These are phyloP conservation scores for Venturia asperata DNA, from an alignment of 2,329 filamentous ascomycete species.

Conservation along the genomic window DNA sequence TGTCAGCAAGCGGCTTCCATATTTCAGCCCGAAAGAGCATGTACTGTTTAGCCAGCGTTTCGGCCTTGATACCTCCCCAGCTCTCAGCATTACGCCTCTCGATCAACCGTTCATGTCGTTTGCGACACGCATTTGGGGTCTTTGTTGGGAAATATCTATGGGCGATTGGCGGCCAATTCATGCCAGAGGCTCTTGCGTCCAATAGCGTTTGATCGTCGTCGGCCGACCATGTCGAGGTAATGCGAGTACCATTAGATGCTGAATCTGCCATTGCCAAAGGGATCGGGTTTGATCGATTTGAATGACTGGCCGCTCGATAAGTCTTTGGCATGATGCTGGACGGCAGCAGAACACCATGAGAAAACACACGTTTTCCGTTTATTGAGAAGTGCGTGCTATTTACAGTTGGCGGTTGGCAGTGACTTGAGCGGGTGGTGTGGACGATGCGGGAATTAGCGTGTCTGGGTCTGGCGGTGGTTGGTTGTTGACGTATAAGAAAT, in stretches of 20 bases:
- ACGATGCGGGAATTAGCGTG: neutral
- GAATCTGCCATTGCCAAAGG: neutral
- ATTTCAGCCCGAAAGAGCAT: conserved; percentile 73
- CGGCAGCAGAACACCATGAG: neutral
- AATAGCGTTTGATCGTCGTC: conserved; percentile 70
- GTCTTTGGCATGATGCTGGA: neutral
- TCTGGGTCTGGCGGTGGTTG: neutral
- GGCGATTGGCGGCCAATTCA: conserved; percentile 81
- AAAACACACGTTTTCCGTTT: too few species aligned
- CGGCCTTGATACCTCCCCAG: conserved; percentile 70
- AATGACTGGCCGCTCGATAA: conserved; percentile 1
- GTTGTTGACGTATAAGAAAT: conserved; percentile 6
- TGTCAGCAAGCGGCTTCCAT: conserved; percentile 66
- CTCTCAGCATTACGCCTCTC: conserved; percentile 66
- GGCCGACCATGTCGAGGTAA: conserved; percentile 54
- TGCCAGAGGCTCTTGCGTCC: conserved; percentile 61
- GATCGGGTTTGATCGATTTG: neutral
- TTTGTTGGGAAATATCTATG: conserved; percentile 69
- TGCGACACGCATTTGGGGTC: conserved; percentile 75
- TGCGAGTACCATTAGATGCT: neutral
- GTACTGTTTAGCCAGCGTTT: conserved; percentile 69
- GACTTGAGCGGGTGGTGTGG: neutral
- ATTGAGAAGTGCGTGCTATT: neutral
- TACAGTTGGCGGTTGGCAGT: neutral
- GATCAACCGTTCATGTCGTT: conserved; percentile 78